Evolutionary conservation across 2,329 filamentous ascomycete species (phyloP), one percentile per base, ranked within the genome.

Genomic region (Cytospora chrysosperma): DNA sequence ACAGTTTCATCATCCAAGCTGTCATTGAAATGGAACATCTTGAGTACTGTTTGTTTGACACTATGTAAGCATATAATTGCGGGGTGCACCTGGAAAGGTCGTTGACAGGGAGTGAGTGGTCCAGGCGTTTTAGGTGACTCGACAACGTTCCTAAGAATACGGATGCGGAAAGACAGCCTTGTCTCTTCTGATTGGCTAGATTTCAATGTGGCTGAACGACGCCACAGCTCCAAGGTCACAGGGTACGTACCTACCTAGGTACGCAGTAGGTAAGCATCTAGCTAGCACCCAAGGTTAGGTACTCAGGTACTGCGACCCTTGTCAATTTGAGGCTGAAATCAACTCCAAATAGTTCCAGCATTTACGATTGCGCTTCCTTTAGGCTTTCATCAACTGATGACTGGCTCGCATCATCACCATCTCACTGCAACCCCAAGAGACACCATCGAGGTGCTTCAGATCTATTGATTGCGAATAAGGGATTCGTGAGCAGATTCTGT

Each of bases 401-500:
- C 27, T 32, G 54, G 24, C 40, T 49, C 30, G 24, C 28, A 21
- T 26, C 26, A 51, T 50, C 55, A 59, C 17, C 30, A 21, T 34
- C 21, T 19, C 51, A 28, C 15, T 55, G 19, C 17, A 47, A 21
- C 34, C n/a, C 28, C 24, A 15, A 51, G 21, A 43, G 28, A 27
- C 51, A 56, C 24, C 19, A 21, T 27, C 49, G 52, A 52, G 13
- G 28, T n/a, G 8, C 26, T 26, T 27, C 4, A 26, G 9, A 32
- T 28, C 10, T 27, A 26, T 30, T 27, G 37, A 47, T 59, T 59
- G 40, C 43, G 28, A 43, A n/a, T 43, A 30, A 15, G 21, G 10
- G 30, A 43, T 54, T 57, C 21, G 53, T 49, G 57, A 62, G 61
- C 52, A 65, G 61, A 57, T 56, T 67, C 65, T 65, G 51, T 59